phyloP scores from a whole-genome alignment of 208 protist genomes.

The Trypanosoma brucei region DNA sequence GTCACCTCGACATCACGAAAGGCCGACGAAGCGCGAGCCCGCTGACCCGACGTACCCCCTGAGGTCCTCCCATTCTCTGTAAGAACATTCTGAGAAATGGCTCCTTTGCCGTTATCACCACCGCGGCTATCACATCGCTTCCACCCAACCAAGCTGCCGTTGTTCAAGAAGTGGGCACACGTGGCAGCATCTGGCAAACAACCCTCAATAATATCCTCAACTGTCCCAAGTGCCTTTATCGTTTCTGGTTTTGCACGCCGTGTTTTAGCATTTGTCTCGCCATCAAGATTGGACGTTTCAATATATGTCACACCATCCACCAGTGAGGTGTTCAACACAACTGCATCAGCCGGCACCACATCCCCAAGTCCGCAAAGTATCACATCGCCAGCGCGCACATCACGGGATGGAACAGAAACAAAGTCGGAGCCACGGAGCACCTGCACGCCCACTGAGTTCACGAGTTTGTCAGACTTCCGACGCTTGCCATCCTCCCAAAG shows the following conservation, averaged over 20 bases:
- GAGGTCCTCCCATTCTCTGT: too few relatives aligned
- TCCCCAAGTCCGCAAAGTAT: constrained; percentile 61
- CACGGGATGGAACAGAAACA: constrained; percentile 38
- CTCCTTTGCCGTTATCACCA: too few relatives aligned
- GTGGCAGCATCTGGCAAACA: constrained; percentile 9
- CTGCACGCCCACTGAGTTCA: constrained; percentile 44
- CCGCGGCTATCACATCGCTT: neutral
- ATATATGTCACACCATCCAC: constrained; percentile 84
- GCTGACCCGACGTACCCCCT: too few relatives aligned
- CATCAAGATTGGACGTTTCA: constrained; percentile 89
- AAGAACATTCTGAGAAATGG: too few relatives aligned
- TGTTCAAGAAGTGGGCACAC: constrained; percentile 3
- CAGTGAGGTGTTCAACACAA: constrained; percentile 72
- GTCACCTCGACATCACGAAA: too few relatives aligned
- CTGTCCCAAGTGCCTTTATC: constrained; percentile 54
- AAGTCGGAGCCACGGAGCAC: constrained; percentile 46
- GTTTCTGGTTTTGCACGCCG: constrained; percentile 59
- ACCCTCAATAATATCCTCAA: constrained; percentile 64
- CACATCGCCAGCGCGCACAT: constrained; percentile 82
- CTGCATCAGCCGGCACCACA: constrained; percentile 76
- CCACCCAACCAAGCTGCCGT: constrained; percentile 11
- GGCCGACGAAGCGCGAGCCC: too few relatives aligned
- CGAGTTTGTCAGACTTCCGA: constrained; percentile 44
- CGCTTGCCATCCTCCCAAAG: constrained; percentile 82
- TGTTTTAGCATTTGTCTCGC: constrained; percentile 89